Evolutionary conservation across 2,329 filamentous ascomycete genomes (phyloP), one percentile per base, ranked within the genome.

Genomic region (Samsoniella hepiali): DNA sequence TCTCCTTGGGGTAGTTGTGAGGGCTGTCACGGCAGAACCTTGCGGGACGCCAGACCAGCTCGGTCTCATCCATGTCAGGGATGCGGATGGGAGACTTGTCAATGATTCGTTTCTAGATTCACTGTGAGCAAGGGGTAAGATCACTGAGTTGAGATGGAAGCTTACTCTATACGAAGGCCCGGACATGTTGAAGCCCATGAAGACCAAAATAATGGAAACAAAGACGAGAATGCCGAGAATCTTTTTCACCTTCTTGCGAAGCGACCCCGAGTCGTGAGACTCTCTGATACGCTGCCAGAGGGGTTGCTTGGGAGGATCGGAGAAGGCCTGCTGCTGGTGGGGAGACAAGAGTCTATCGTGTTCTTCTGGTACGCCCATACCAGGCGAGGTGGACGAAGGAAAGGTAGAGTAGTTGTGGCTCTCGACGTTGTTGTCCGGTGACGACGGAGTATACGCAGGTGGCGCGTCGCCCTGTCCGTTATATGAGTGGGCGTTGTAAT

Each of bases 361-460:
- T 68, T 84, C 81, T 45, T 77, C 74, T 2, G 72, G 68, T 11
- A 70, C 66, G 6, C 78, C 79, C 81, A 83, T 83, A 32, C 63
- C 74, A 61, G 62, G 51, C 65, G 64, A 63, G 32, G 29, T 65
- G 10, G 44, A 65, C 15, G 68, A 70, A 1, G 70, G 64, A 68
- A 83, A 81, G 8, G 81, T 82, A 64, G 74, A 78, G 68, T 84
- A 84, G 64, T 74, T 77, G 68, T 84, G 82, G 65, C 74, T 77
- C 62, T 65, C 71, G 56, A 55, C 63, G 34, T 62, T 62, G 17
- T 71, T 66, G 8, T 75, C 71, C 13, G 77, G 77, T 29, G 74
- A 73, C 17, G 75, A 73, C 5, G 67, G 65, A 3, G 67, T 64
- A 69, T 84, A 84, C 10, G 82, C 82, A 7, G 82, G 82, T 10